A percentile compares a stretch with the other conserved stretches of the same genome.
These are phyloP conservation scores for Moniliophthora roreri DNA, from an alignment of 1,284 basidiomycete genomes.

Conservation along the genomic window DNA sequence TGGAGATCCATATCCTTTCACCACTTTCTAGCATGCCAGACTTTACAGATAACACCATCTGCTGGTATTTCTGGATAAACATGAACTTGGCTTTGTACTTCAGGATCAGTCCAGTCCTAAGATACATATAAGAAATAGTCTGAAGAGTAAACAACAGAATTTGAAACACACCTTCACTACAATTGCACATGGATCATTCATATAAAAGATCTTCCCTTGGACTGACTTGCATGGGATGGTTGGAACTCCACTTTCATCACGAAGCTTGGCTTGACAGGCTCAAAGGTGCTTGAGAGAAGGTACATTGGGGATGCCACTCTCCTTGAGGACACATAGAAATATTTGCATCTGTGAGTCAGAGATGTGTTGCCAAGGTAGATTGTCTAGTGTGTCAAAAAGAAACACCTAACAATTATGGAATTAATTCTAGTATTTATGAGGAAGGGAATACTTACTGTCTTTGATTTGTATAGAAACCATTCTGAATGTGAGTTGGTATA, in stretches of 20 bases:
- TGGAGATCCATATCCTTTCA: constrained; percentile 16
- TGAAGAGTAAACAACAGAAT: no score
- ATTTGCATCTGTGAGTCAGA: constrained; percentile 26
- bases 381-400: no score
- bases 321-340: constrained; percentile 28
- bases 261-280: constrained; percentile 22
- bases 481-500: no score
- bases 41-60: constrained; percentile 5
- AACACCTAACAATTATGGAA: no score
- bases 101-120: neutral
- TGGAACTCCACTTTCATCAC: constrained; percentile 17
- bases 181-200: neutral
- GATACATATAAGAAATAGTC: no score
- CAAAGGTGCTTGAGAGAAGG: constrained; percentile 27
- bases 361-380: constrained; percentile 13
- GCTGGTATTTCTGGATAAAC: neutral
- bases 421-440: no score
- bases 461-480: no score
- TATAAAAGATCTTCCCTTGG: constrained; percentile 24
- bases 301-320: constrained; percentile 24
- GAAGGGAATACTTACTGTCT: no score
- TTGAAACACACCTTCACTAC: neutral
- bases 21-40: constrained; percentile 20
- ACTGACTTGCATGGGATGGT: constrained; percentile 23
- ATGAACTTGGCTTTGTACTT: neutral